These are phyloP conservation scores for Aspergillus ibericus DNA, from an alignment of 2,329 filamentous ascomycete species.

Conservation along the genomic window DNA sequence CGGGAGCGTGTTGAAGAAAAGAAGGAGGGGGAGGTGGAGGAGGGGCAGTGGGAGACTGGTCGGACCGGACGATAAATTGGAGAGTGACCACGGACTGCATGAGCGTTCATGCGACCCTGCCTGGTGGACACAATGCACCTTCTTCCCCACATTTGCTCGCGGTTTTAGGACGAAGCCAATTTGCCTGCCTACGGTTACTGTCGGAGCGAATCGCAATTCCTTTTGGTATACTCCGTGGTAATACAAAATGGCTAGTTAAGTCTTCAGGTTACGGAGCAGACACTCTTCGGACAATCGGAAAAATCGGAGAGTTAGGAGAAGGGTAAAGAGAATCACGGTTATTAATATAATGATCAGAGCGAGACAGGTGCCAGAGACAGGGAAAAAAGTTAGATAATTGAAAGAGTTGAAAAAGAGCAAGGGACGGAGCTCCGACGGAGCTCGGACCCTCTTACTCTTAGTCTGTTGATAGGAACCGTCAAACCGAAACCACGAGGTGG, in stretches of 20 bases:
- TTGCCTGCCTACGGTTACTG: conserved; percentile 22
- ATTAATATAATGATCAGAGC: too few relatives aligned
- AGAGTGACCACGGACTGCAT: conserved; percentile 24
- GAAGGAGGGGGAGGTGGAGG: conserved; percentile 18
- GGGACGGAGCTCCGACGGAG: conserved; percentile 30
- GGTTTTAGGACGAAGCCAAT: conserved; percentile 1
- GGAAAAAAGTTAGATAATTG: too few relatives aligned
- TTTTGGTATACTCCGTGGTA: not conserved
- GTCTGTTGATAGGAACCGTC: not conserved
- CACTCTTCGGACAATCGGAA: not conserved
- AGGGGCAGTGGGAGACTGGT: conserved; percentile 19
- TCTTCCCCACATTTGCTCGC: conserved; percentile 37
- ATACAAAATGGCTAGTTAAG: not conserved
- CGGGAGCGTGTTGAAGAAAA: conserved; percentile 19
- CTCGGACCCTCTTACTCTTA: conserved; percentile 28
- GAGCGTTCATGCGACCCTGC: conserved; percentile 28
- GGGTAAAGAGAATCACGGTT: not conserved
- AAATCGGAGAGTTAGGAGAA: not conserved
- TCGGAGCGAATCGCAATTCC: conserved; percentile 9
- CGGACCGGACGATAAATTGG: conserved; percentile 30
- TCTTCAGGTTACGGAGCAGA: not conserved
- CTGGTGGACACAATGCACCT: conserved; percentile 32
- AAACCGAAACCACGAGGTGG: not conserved
- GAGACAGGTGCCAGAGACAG: too few relatives aligned
- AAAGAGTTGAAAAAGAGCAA: not conserved